These are phyloP conservation scores for Artomyces pyxidatus DNA, from an alignment of 768 basidiomycete species.

Conservation along the genomic window DNA sequence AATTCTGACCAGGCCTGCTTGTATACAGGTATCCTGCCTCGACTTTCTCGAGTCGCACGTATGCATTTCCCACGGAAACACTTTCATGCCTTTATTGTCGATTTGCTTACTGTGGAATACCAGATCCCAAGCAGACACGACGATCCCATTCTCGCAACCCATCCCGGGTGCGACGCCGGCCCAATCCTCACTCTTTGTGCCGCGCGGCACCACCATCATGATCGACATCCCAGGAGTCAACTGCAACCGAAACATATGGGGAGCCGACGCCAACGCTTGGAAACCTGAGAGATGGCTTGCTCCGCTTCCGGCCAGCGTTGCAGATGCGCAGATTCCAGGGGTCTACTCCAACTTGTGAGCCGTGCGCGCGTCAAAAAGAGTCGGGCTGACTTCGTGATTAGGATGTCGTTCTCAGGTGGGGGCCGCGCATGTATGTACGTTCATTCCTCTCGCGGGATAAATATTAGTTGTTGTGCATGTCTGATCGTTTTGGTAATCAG, in stretches of 20 bases:
- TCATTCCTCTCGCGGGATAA: too few species aligned
- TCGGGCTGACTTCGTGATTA: too few species aligned
- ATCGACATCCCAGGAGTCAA: conserved; percentile 25
- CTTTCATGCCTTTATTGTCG: not conserved
- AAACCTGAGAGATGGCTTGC: conserved; percentile 36
- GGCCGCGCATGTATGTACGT: too few species aligned
- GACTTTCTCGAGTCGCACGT: not conserved
- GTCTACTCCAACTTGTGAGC: conserved; percentile 25
- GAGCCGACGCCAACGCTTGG: conserved; percentile 33
- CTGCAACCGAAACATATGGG: conserved; percentile 26
- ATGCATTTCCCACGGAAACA: not conserved
- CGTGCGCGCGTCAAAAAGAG: too few species aligned
- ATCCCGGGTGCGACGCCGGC: too few species aligned
- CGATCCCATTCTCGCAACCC: too few species aligned
- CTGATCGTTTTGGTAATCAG: too few species aligned
- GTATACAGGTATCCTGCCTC: not conserved
- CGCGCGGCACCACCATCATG: conserved; percentile 21
- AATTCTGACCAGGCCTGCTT: too few species aligned
- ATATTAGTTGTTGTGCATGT: too few species aligned
- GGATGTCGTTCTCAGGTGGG: too few species aligned
- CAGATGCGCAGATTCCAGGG: conserved; percentile 24
- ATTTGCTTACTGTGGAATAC: not conserved
- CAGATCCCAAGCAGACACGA: conserved; percentile 36
- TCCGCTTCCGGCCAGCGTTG: conserved; percentile 16
- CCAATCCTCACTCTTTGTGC: conserved; percentile 21